Evolutionary conservation across 176 grass and related monocot species (phyloP).

Genomic region (Lolium rigidum): DNA sequence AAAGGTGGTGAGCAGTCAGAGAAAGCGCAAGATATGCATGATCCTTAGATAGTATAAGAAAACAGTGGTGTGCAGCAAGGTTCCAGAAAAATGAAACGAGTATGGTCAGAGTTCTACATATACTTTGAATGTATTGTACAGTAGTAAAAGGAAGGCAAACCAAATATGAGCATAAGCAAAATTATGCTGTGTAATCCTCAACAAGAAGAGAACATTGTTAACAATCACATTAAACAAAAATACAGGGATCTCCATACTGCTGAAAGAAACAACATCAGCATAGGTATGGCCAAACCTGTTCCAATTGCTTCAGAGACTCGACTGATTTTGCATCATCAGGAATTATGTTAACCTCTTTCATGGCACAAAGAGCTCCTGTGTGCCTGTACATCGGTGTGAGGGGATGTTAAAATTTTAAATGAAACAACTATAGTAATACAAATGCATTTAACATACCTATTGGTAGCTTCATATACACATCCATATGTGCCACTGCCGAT

Average conservation of each 20-base stretch:
- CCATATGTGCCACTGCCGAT: conserved; percentile 96
- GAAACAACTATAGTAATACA: conserved; percentile 14
- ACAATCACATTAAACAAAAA: conserved; percentile 16
- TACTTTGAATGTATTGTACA: conserved; percentile 19
- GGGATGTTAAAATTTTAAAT: conserved; percentile 16
- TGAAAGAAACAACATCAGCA: conserved; percentile 36
- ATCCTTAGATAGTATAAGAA: conserved; percentile 41
- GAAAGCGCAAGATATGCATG: conserved; percentile 13
- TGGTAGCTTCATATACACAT: conserved; percentile 91
- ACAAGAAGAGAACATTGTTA: conserved; percentile 15
- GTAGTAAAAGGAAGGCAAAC: not conserved
- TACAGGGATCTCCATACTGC: conserved; percentile 4
- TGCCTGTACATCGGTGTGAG: conserved; percentile 51
- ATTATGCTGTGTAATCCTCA: conserved; percentile 9
- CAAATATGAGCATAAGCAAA: conserved; percentile 13
- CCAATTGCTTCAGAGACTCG: conserved; percentile 88
- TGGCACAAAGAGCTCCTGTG: conserved; percentile 97
- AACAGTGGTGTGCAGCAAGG: not conserved
- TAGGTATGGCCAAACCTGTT: conserved; percentile 63
- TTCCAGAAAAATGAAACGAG: not conserved
- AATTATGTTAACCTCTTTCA: conserved; percentile 99
- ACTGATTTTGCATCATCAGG: conserved; percentile 86
- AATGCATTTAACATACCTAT: conserved; percentile 62
- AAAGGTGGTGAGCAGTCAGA: conserved; percentile 42
- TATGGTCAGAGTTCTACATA: conserved; percentile 9